Evolutionary conservation across 306 rosid genomes (phyloP).

Genomic region (Begonia masoniana): DNA sequence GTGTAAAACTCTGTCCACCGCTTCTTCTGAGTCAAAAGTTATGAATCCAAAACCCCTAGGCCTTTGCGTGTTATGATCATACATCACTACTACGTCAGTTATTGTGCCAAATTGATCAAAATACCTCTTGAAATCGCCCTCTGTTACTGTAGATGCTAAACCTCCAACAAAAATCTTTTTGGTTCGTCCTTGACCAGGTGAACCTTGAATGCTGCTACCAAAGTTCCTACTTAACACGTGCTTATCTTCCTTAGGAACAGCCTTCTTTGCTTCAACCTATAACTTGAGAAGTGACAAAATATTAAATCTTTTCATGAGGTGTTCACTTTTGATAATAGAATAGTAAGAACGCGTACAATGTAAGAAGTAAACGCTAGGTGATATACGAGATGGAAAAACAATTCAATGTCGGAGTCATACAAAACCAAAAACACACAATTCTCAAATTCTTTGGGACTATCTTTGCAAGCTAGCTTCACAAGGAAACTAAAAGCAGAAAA

Average conservation of each 20-base stretch:
- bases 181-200: slow-evolving; percentile 69
- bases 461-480: too few species aligned
- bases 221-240: slow-evolving; percentile 35
- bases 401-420: too few species aligned
- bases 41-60: slow-evolving; percentile 97
- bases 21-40: slow-evolving; percentile 87
- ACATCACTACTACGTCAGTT: slow-evolving; percentile 90
- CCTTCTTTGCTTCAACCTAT: slow-evolving; percentile 97
- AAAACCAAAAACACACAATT: too few species aligned
- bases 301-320: not conserved
- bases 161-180: slow-evolving; percentile 95
- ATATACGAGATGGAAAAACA: too few species aligned
- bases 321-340: too few species aligned
- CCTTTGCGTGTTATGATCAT: slow-evolving; percentile 92
- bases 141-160: slow-evolving; percentile 72
- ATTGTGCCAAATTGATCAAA: slow-evolving; percentile 81
- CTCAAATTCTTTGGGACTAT: too few species aligned
- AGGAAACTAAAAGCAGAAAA: too few species aligned
- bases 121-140: slow-evolving; percentile 69
- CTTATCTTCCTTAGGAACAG: slow-evolving; percentile 93
- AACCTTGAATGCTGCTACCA: slow-evolving; percentile 34
- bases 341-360: too few species aligned
- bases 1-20: slow-evolving; percentile 69
- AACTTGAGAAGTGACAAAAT: slow-evolving; percentile 15
- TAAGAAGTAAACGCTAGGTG: too few species aligned